Percentiles rank a stretch among this genome's conserved stretches.
Evolutionary conservation across 768 basidiomycete genomes (phyloP).

Genomic region (Boletus fagicola): DNA sequence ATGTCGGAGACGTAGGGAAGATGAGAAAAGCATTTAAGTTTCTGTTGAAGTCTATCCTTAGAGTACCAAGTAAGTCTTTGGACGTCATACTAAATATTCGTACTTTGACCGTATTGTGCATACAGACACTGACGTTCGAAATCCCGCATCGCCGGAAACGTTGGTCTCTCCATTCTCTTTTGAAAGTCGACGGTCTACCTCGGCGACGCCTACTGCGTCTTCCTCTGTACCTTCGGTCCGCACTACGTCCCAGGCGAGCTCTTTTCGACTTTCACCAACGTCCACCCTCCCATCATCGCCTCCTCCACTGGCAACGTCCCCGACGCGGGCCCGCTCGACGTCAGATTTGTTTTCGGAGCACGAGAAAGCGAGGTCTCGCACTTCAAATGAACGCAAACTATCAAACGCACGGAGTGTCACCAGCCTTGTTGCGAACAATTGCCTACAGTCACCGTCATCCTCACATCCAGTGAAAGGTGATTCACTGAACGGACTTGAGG

Average conservation of each 20-base stretch:
- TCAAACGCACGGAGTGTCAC: conserved; percentile 31
- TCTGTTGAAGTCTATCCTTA: conserved; percentile 64
- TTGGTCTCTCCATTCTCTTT: conserved; percentile 51
- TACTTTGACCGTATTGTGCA: conserved; percentile 20
- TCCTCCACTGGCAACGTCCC: conserved; percentile 44
- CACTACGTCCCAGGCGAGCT: conserved; percentile 31
- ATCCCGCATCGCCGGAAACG: conserved; percentile 70
- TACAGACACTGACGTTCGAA: conserved; percentile 49
- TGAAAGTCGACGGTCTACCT: conserved; percentile 49
- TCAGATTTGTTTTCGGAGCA: conserved; percentile 47
- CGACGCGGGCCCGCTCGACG: conserved; percentile 55
- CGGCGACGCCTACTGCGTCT: conserved; percentile 52
- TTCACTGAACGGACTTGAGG: conserved; percentile 19
- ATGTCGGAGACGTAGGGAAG: conserved; percentile 56
- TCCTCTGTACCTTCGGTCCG: conserved; percentile 38
- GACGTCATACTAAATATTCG: background rate
- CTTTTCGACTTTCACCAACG: conserved; percentile 31
- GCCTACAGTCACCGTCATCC: conserved; percentile 18
- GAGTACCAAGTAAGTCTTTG: conserved; percentile 38
- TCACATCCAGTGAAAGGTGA: conserved; percentile 16
- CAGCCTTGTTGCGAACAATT: conserved; percentile 25
- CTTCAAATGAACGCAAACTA: conserved; percentile 28
- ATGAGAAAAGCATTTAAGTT: conserved; percentile 74
- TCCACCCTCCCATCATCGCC: conserved; percentile 37
- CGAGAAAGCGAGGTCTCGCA: conserved; percentile 37